A percentile compares a stretch with the other conserved stretches of the same genome.
Conservation (phyloP, 768 basidiomycete species). For the Gyrodon lividus region DNA sequence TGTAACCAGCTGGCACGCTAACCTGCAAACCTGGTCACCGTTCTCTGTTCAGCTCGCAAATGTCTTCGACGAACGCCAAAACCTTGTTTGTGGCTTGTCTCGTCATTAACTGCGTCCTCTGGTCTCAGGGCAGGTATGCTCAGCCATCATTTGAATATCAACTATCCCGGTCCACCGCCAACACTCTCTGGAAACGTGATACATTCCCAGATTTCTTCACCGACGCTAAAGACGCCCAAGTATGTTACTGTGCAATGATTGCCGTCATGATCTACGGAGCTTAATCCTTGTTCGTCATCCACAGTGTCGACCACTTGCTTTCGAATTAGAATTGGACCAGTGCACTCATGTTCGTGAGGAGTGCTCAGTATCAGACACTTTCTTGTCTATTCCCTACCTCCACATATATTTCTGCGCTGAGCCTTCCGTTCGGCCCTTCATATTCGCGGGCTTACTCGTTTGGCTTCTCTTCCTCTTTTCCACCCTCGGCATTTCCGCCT, state of each 20-base stretch:
- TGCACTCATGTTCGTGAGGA: constrained; percentile 58
- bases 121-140: constrained; percentile 60
- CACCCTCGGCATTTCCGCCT: constrained; percentile 90
- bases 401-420: constrained; percentile 69
- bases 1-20: constrained; percentile 2
- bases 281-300: neutral
- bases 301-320: constrained; percentile 66
- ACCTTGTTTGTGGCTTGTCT: constrained; percentile 52
- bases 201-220: neutral
- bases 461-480: constrained; percentile 95
- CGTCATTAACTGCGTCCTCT: constrained; percentile 58
- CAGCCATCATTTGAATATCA: constrained; percentile 18
- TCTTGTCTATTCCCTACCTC: constrained; percentile 71
- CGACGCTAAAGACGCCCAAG: constrained; percentile 7
- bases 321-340: constrained; percentile 49
- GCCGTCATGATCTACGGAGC: neutral
- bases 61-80: constrained; percentile 46
- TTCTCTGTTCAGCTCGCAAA: neutral
- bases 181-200: constrained; percentile 12
- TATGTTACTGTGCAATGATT: neutral
- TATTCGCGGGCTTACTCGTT: constrained; percentile 61
- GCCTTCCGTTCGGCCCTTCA: constrained; percentile 49
- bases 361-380: constrained; percentile 61
- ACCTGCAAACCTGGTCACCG: neutral
- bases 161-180: neutral